A percentile compares a stretch with the other conserved stretches of the same genome.
Evolutionary conservation across 805 yeast species (phyloP).

Genomic region (Saturnispora saitoi): DNA sequence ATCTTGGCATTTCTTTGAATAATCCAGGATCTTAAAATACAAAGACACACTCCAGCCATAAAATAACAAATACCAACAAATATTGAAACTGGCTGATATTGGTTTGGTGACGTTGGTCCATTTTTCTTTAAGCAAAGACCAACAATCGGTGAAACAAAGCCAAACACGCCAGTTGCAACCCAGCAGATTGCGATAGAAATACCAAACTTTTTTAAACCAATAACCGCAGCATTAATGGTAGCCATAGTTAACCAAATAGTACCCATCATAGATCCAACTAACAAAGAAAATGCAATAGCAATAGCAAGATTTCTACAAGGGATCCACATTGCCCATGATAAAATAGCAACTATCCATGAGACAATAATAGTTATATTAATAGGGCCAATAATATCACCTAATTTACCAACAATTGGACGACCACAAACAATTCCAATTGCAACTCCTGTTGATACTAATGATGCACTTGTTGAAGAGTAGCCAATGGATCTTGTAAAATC

Average conservation of each 20-base stretch:
- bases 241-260: conserved; percentile 49
- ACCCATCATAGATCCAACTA: conserved; percentile 54
- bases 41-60: conserved; percentile 35
- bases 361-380: conserved; percentile 35
- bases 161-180: conserved; percentile 41
- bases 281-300: conserved; percentile 41
- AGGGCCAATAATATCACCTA: conserved; percentile 44
- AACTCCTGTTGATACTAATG: conserved; percentile 51
- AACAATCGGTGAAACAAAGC: conserved; percentile 49
- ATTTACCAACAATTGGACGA: conserved; percentile 45
- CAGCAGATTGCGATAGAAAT: conserved; percentile 41
- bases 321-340: conserved; percentile 45
- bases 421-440: conserved; percentile 48
- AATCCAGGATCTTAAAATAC: conserved; percentile 46
- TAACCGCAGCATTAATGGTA: conserved; percentile 41
- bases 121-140: conserved; percentile 41
- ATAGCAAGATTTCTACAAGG: conserved; percentile 52
- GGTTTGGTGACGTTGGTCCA: conserved; percentile 32
- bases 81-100: conserved; percentile 44
- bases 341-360: conserved; percentile 32
- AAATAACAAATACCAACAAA: conserved; percentile 49
- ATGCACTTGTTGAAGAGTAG: conserved; percentile 44
- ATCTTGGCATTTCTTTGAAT: conserved; percentile 37
- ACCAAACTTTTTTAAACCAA: conserved; percentile 45
- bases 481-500: conserved; percentile 55